A percentile compares a stretch with the other conserved stretches of the same genome.
Conservation (phyloP, 2,329 filamentous ascomycete species). For the Monilinia vaccinii-corymbosi region DNA sequence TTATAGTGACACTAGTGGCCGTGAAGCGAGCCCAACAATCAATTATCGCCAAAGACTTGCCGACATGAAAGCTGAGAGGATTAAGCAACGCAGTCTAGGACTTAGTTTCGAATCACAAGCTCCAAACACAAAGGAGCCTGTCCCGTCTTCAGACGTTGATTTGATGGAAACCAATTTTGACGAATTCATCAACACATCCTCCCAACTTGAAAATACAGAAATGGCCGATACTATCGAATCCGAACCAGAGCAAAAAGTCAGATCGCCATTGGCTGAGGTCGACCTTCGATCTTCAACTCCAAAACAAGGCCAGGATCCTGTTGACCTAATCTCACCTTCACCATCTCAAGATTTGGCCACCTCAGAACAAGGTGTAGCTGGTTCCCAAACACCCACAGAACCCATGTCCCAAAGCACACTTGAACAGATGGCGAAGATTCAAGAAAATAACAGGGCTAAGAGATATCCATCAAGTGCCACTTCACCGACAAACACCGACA, state of each 20-base stretch:
- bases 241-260: not conserved
- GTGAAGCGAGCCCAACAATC: not conserved
- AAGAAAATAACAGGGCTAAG: not conserved
- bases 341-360: not conserved
- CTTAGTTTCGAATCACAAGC: not conserved
- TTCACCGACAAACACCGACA: not conserved
- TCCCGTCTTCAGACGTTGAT: not conserved
- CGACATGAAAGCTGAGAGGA: not conserved
- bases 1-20: not conserved
- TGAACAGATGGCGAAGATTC: not conserved
- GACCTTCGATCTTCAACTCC: not conserved
- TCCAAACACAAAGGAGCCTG: not conserved
- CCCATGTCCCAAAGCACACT: not conserved
- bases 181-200: not conserved
- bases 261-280: not conserved
- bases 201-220: not conserved
- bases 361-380: not conserved
- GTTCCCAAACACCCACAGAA: not conserved
- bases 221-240: not conserved
- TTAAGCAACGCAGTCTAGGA: not conserved
- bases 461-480: not conserved
- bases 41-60: not conserved
- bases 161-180: not conserved
- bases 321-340: no score
- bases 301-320: not conserved